Evolutionary conservation across 169 alveolate species (phyloP), one percentile per base, ranked within the genome.

Genomic region (Fabrea salina): DNA sequence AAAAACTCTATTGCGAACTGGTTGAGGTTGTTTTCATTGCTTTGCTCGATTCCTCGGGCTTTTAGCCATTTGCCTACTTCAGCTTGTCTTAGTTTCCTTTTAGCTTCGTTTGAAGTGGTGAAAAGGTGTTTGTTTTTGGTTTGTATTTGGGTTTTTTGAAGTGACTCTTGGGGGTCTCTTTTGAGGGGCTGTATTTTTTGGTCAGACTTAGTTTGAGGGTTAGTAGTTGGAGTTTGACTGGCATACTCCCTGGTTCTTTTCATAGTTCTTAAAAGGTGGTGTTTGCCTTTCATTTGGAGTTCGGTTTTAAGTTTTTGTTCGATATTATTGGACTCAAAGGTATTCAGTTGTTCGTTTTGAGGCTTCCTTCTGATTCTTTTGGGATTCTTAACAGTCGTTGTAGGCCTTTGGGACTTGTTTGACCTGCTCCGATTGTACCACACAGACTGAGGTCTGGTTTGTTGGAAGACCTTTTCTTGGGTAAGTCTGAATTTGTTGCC

Each of bases 251-350:
- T 54, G 8, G 30, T 7, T 19, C 25, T 54, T 54, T 54, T 54
- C 66, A 54, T 54, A 11, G 66, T 54, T 7, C 66, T 7, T 7
- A 54, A 7, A 6, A 54, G 66, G 30, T 54, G 25, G 30, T 54
- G 66, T n/a, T 19, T 54, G 66, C 25, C 25, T 54, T 19, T 54
- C 66, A 54, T 54, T 54, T 54, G 66, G 25, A 54, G 66, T 19
- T 54, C 66, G 30, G 13, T 19, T 11, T 33, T 8, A 6, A 54
- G 13, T 19, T 54, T 54, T 54, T 7, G 39, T 54, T 54, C 66
- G 30, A 54, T n/a, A n/a, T n/a, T n/a, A n/a, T n/a, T n/a, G n/a
- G n/a, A n/a, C n/a, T n/a, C n/a, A n/a, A n/a, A n/a, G n/a, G n/a
- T n/a, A n/a, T n/a, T n/a, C n/a, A n/a, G n/a, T n/a, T n/a, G n/a